Evolutionary conservation across 2,329 filamentous ascomycete genomes (phyloP).

Genomic region (Fonsecaea monophora): DNA sequence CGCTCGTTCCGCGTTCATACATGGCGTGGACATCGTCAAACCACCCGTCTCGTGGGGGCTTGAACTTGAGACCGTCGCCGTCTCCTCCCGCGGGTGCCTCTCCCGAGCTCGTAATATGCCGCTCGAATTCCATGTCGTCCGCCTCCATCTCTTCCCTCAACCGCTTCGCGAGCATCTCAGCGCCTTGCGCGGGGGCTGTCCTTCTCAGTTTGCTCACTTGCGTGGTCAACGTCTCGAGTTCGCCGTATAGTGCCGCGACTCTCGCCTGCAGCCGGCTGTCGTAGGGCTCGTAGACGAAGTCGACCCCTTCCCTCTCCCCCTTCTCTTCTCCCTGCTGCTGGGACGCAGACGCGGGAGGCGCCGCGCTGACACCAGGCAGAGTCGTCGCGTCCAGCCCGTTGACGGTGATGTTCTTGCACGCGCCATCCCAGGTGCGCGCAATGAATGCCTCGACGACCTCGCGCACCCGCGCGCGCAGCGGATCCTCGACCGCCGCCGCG

Average conservation of each 20-base stretch:
- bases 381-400: slow-evolving; percentile 53
- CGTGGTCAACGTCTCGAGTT: slow-evolving; percentile 56
- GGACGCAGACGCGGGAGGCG: neutral
- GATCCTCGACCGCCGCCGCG: slow-evolving; percentile 36
- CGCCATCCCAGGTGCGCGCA: slow-evolving; percentile 51
- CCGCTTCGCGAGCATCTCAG: slow-evolving; percentile 48
- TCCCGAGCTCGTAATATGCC: neutral
- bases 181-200: slow-evolving; percentile 52
- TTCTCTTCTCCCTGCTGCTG: slow-evolving; percentile 28
- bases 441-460: slow-evolving; percentile 49
- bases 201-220: slow-evolving; percentile 55
- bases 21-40: slow-evolving; percentile 52
- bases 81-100: slow-evolving; percentile 10
- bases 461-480: slow-evolving; percentile 36
- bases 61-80: slow-evolving; percentile 29
- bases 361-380: slow-evolving; percentile 14
- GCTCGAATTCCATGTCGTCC: slow-evolving; percentile 54
- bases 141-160: slow-evolving; percentile 46
- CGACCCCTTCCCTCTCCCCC: slow-evolving; percentile 51
- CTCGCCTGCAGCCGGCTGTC: slow-evolving; percentile 52
- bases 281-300: slow-evolving; percentile 53
- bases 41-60: slow-evolving; percentile 37
- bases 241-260: slow-evolving; percentile 54
- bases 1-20: slow-evolving; percentile 50
- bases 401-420: slow-evolving; percentile 54